Conservation (phyloP, 2,329 filamentous ascomycete genomes). For the Pyricularia pennisetigena region DNA sequence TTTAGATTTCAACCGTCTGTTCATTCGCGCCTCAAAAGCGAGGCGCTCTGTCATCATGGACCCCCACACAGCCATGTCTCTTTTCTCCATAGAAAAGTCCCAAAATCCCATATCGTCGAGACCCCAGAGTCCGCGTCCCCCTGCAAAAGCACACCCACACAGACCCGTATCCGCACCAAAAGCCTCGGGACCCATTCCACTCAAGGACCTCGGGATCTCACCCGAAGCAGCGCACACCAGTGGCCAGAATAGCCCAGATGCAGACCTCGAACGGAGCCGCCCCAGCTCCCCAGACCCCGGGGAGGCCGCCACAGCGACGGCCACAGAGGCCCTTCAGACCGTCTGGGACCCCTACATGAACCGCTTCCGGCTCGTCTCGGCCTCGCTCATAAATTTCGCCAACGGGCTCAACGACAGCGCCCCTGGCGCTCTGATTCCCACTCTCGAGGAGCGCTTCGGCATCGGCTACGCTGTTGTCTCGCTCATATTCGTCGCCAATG, state of each 20-base stretch:
- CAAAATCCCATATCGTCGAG: slow-evolving; percentile 10
- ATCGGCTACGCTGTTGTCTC: slow-evolving; percentile 75
- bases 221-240: slow-evolving; percentile 2
- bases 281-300: slow-evolving; percentile 31
- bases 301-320: slow-evolving; percentile 19
- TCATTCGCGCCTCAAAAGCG: not conserved
- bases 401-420: slow-evolving; percentile 68
- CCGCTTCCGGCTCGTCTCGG: slow-evolving; percentile 54
- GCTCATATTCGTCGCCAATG: slow-evolving; percentile 71
- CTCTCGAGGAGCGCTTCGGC: slow-evolving; percentile 63
- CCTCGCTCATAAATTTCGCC: slow-evolving; percentile 55
- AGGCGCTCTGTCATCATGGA: not conserved
- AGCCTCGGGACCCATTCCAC: not conserved
- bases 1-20: not conserved
- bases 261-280: slow-evolving; percentile 42
- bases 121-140: slow-evolving; percentile 22
- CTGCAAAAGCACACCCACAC: slow-evolving; percentile 19
- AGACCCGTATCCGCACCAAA: slow-evolving; percentile 14
- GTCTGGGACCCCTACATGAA: slow-evolving; percentile 57
- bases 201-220: not conserved
- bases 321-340: slow-evolving; percentile 40
- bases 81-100: not conserved
- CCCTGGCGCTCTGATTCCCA: slow-evolving; percentile 70
- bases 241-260: slow-evolving; percentile 9
- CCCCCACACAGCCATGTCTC: not conserved